Conservation (phyloP, 345 rosid species). For the Camelina sativa region DNA sequence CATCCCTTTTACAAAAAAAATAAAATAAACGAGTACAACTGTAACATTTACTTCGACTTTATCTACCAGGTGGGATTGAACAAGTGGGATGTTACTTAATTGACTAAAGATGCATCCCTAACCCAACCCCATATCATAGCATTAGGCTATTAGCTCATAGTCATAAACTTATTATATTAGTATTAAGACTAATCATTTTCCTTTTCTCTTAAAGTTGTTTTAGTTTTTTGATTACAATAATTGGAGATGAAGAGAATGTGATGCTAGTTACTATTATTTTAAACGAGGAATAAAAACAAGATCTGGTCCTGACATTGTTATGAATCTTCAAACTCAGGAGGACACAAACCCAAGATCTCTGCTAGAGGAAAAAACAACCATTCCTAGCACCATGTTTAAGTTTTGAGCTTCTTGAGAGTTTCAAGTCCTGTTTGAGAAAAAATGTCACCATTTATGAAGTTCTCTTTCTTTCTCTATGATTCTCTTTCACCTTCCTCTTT, state of each 20-base stretch:
- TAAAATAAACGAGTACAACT: neutral
- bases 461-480: constrained; percentile 38
- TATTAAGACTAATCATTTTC: constrained; percentile 9
- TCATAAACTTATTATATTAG: neutral
- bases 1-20: constrained; percentile 20
- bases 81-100: constrained; percentile 33
- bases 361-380: neutral
- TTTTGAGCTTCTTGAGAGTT: constrained; percentile 33
- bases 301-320: constrained; percentile 44
- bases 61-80: constrained; percentile 17
- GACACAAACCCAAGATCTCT: constrained; percentile 41
- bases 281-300: constrained; percentile 37
- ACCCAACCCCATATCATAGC: constrained; percentile 13
- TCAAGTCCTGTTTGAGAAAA: neutral
- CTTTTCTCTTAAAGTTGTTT: constrained; percentile 13
- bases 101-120: constrained; percentile 32
- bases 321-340: constrained; percentile 37
- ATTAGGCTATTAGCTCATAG: neutral
- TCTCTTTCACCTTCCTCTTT: constrained; percentile 34
- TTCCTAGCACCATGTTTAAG: constrained; percentile 30
- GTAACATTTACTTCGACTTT: constrained; percentile 1
- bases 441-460: constrained; percentile 42
- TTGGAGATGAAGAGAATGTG: constrained; percentile 34
- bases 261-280: constrained; percentile 27
- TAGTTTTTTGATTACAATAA: constrained; percentile 11